A percentile compares a stretch with the other conserved stretches of the same genome.
These are phyloP conservation scores for Coccomyxa subellipsoidea DNA, from an alignment of 163 green algal species.

Conservation along the genomic window DNA sequence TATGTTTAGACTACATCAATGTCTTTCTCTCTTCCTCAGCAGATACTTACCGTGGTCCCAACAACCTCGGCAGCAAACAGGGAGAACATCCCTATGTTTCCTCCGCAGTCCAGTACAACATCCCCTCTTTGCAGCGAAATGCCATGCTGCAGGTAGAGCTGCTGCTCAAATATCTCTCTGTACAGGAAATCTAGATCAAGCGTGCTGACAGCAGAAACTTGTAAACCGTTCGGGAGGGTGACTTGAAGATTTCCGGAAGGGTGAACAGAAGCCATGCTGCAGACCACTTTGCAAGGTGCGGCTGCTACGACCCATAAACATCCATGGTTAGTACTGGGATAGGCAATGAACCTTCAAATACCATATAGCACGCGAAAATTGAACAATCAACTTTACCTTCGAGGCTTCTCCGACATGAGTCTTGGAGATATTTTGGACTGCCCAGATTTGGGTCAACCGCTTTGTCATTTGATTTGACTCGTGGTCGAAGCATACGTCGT, in stretches of 20 bases:
- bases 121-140: slow-evolving; percentile 12
- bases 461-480: not conserved
- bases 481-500: not conserved
- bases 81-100: slow-evolving; percentile 40
- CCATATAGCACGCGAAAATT: not conserved
- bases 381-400: not conserved
- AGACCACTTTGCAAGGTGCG: too few relatives aligned
- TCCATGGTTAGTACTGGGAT: not conserved
- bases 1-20: too few relatives aligned
- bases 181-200: slow-evolving; percentile 29
- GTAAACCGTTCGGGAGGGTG: not conserved
- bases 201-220: slow-evolving; percentile 9
- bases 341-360: too few relatives aligned
- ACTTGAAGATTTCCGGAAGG: not conserved
- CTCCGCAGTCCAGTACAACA: slow-evolving; percentile 35
- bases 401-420: not conserved
- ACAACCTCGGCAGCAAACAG: slow-evolving; percentile 23
- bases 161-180: slow-evolving; percentile 30
- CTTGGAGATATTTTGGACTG: not conserved
- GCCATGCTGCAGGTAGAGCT: slow-evolving; percentile 27
- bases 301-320: too few relatives aligned
- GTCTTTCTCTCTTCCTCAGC: too few relatives aligned
- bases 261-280: not conserved
- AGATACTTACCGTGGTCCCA: not conserved
- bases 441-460: not conserved